Base-by-base conservation (phyloP, 1,284 basidiomycete species). In the Fistulina hepatica region DNA sequence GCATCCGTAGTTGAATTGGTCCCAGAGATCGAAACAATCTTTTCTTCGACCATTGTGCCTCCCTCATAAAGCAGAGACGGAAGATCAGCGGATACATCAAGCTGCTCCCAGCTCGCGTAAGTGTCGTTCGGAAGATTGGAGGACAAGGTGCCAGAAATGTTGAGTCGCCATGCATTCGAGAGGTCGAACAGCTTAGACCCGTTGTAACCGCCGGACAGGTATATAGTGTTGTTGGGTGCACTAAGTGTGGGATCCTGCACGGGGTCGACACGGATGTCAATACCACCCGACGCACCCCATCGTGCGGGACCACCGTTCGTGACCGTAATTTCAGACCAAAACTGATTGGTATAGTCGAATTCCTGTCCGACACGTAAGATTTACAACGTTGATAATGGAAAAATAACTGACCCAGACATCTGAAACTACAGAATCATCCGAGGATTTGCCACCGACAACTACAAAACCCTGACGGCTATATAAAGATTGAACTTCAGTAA, bases 281-380 rank as follows among this genome's bases (percentile, higher is more conserved):
- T 75, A 3, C 82, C 82, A 33, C 83, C 82, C 17, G 71, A 69
- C 3, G 81, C 75, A 37, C 73, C 74, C 67, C 71, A 82, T 16
- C 81, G 66, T 20, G 72, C 63, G 34, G 81, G 81, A 10, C 65
- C 57, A 13, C 66, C 67, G 16, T 69, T 51, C 13, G 71, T 61
- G 8, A 80, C 48, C 12, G 45, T 48, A 22, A 83, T 69, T 48
- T 69, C 45, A 1, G 74, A 65, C 83, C 83, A 86, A 51, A 85
- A 85, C 43, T 81, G 64, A 46, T 73, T 75, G 40, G 53, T 68
- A 48, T 76, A 85, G 54, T 83, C 78, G 49, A 67, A 86, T 58
- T 81, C 81, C 81, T 82, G 52, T 31, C 26, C 22, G 30, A 22
- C 32, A 25, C 35, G 26, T 35, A 36, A 12, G 22, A 44, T 11